Evolutionary conservation across 1,284 basidiomycete species (phyloP).

Genomic region (Papiliotrema laurentii): DNA sequence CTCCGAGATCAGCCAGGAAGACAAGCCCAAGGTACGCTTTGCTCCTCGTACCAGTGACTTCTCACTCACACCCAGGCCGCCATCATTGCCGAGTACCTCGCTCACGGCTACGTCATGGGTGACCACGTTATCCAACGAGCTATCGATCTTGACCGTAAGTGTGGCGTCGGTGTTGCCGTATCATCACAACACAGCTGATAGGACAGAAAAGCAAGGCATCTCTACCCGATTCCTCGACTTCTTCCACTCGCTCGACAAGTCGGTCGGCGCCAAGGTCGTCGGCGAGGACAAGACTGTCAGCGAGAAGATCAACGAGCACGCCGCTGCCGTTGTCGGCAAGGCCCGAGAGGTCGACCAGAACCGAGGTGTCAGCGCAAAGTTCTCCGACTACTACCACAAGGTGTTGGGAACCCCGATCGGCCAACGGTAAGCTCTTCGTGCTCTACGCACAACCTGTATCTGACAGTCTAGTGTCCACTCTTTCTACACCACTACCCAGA

Average conservation of each 20-base stretch:
- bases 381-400: conserved; percentile 70
- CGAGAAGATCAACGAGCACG: conserved; percentile 58
- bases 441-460: background rate
- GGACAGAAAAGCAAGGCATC: conserved; percentile 73
- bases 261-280: conserved; percentile 59
- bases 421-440: conserved; percentile 52
- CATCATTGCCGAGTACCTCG: conserved; percentile 83
- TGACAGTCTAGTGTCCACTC: conserved; percentile 39
- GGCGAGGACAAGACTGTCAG: conserved; percentile 59
- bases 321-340: conserved; percentile 58
- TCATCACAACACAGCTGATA: background rate
- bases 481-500: conserved; percentile 65
- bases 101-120: conserved; percentile 71
- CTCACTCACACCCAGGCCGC: conserved; percentile 28
- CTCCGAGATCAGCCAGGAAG: conserved; percentile 46
- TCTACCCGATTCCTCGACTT: conserved; percentile 75
- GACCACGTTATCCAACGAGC: conserved; percentile 75
- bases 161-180: background rate
- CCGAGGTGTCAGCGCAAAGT: conserved; percentile 66
- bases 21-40: conserved; percentile 48
- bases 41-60: too few species aligned
- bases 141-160: conserved; percentile 78
- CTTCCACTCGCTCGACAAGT: conserved; percentile 64
- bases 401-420: conserved; percentile 71
- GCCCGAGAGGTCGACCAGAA: conserved; percentile 73